Conservation (phyloP, 23 red algal species). For the Agarophyton chilense region DNA sequence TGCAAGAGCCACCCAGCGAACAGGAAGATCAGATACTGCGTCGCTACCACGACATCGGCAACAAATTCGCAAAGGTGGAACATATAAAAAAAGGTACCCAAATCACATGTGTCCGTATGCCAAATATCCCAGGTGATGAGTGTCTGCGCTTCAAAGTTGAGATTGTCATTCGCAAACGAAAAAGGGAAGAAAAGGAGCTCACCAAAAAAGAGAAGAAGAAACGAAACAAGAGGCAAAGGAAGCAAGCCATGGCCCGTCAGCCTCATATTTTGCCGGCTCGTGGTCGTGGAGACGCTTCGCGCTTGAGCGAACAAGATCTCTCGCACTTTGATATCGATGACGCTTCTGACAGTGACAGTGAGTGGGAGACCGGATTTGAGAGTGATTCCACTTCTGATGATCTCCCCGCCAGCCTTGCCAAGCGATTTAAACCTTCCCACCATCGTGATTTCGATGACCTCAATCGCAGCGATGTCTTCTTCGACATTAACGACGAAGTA, state of each 20-base stretch:
- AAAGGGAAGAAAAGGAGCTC: constrained; percentile 31
- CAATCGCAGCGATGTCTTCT: constrained; percentile 32
- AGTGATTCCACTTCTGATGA: constrained; percentile 70
- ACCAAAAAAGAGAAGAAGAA: constrained; percentile 61
- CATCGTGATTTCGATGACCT: background rate
- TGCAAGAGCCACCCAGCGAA: constrained; percentile 40
- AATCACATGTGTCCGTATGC: constrained; percentile 53
- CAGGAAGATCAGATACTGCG: constrained; percentile 29
- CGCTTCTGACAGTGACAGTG: constrained; percentile 35
- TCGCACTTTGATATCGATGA: background rate
- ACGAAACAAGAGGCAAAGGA: constrained; percentile 40
- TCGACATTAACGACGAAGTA: constrained; percentile 28
- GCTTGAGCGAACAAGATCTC: background rate
- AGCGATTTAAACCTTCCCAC: constrained; percentile 41
- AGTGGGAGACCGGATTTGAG: constrained; percentile 62
- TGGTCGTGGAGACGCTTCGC: background rate
- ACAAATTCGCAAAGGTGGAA: constrained; percentile 41
- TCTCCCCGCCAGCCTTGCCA: constrained; percentile 43
- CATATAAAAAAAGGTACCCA: constrained; percentile 51
- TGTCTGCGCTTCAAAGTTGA: constrained; percentile 53
- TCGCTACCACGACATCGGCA: constrained; percentile 47
- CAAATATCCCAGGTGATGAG: constrained; percentile 27
- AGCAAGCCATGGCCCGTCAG: background rate
- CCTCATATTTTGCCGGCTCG: background rate
- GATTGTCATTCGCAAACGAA: constrained; percentile 53